A percentile compares a stretch with the other conserved stretches of the same genome.
Evolutionary conservation across 78 protist species (phyloP).

Genomic region (Chrysochromulina parva): DNA sequence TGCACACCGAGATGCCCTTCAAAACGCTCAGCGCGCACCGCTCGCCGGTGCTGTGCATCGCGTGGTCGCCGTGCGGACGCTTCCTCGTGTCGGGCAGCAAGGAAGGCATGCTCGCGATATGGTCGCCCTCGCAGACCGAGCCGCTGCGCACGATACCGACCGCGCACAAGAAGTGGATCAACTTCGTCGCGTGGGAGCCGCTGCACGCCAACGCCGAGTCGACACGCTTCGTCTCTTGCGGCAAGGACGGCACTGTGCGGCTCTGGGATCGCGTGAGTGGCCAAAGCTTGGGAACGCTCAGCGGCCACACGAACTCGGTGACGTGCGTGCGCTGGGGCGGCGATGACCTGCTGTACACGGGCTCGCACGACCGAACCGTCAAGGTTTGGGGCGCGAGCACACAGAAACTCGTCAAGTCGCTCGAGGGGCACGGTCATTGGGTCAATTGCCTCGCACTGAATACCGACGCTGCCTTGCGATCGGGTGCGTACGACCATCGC

Average conservation of each 20-base stretch:
- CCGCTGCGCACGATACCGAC: background rate
- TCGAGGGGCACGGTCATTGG: conserved; percentile 98
- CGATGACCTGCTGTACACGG: conserved; percentile 85
- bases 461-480: conserved; percentile 87
- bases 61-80: conserved; percentile 91
- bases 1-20: conserved; percentile 80
- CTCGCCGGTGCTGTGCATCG: conserved; percentile 81
- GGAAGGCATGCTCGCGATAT: conserved; percentile 77
- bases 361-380: conserved; percentile 91
- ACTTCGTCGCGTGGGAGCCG: conserved; percentile 14
- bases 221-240: background rate
- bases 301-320: conserved; percentile 88
- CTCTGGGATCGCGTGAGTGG: conserved; percentile 11
- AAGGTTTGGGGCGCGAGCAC: conserved; percentile 33
- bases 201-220: background rate
- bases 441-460: conserved; percentile 91
- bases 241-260: conserved; percentile 1
- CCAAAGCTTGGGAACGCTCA: conserved; percentile 48
- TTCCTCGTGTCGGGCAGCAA: conserved; percentile 85
- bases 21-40: conserved; percentile 27
- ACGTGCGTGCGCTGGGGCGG: conserved; percentile 96
- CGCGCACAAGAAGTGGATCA: background rate
- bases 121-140: conserved; percentile 44
- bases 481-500: conserved; percentile 11
- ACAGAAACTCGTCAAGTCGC: conserved; percentile 64